Evolutionary conservation across 1,139 yeast genomes (phyloP).

Genomic region (Nakaseomyces delphensis): DNA sequence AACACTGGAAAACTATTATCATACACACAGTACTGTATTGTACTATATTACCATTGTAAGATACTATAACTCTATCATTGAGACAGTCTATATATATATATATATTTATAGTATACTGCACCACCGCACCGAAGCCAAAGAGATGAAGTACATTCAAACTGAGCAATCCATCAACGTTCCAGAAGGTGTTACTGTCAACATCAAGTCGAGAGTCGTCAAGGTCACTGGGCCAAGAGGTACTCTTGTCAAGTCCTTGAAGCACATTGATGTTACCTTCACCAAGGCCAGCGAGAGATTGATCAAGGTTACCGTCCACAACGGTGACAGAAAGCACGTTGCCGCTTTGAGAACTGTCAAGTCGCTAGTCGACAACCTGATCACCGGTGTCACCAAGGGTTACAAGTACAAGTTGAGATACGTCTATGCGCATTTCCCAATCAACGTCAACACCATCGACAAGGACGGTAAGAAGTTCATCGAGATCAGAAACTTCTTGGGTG

Average conservation of each 20-base stretch:
- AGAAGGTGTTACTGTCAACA: constrained; percentile 84
- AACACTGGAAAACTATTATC: neutral
- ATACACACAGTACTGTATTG: neutral
- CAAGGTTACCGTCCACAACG: constrained; percentile 92
- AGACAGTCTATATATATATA: too few relatives aligned
- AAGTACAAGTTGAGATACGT: constrained; percentile 99
- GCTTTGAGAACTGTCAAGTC: constrained; percentile 98
- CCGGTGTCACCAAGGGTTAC: constrained; percentile 99
- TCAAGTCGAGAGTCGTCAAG: constrained; percentile 84
- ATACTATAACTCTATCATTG: neutral
- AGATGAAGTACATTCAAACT: constrained; percentile 90
- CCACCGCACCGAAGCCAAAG: neutral
- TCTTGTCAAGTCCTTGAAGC: constrained; percentile 84
- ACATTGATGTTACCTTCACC: constrained; percentile 86
- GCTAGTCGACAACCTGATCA: constrained; percentile 84
- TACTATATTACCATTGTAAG: neutral
- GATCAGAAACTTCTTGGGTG: constrained; percentile 99
- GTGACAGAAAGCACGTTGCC: constrained; percentile 99
- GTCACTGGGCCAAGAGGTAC: constrained; percentile 99
- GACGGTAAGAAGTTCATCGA: constrained; percentile 75
- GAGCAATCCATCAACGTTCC: constrained; percentile 89
- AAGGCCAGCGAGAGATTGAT: constrained; percentile 66
- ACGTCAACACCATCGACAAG: constrained; percentile 76
- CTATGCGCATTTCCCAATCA: constrained; percentile 99
- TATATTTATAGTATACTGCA: too few relatives aligned